Conservation (phyloP, 192 early-diverging fungal species). For the Rhizoclosmatium sp. region DNA sequence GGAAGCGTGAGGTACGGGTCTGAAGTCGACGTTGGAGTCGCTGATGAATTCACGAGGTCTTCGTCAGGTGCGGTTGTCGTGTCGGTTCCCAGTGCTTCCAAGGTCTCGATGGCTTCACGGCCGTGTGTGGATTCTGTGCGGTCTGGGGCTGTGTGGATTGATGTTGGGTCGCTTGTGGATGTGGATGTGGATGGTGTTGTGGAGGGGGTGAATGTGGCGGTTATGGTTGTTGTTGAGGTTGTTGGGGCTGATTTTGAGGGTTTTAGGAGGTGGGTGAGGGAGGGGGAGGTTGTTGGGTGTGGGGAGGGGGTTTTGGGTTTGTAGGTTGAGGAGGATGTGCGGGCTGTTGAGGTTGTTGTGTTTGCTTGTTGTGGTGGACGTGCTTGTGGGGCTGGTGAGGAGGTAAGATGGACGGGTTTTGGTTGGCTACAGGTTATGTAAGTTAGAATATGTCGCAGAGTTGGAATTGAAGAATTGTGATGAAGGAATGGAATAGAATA, state of each 20-base stretch:
- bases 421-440: not conserved
- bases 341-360: too few species aligned
- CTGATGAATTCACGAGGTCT: not conserved
- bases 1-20: slow-evolving; percentile 4
- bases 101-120: slow-evolving; percentile 22
- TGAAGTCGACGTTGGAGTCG: not conserved
- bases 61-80: not conserved
- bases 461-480: too few species aligned
- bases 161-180: not conserved
- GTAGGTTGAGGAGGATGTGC: not conserved
- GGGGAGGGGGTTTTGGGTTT: not conserved
- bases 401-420: not conserved
- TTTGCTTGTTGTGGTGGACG: too few species aligned
- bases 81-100: slow-evolving; percentile 5
- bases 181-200: slow-evolving; percentile 15
- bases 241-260: slow-evolving; percentile 4
- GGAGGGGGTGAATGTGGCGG: not conserved
- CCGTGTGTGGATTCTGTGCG: slow-evolving; percentile 5
- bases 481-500: too few species aligned
- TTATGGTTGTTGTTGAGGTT: slow-evolving; percentile 15
- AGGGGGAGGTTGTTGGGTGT: not conserved
- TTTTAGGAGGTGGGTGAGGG: not conserved
- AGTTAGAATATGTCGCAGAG: not conserved
- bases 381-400: not conserved
- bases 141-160: not conserved